Conservation (phyloP, 305 asterid species). For the Fraxinus ornus region DNA sequence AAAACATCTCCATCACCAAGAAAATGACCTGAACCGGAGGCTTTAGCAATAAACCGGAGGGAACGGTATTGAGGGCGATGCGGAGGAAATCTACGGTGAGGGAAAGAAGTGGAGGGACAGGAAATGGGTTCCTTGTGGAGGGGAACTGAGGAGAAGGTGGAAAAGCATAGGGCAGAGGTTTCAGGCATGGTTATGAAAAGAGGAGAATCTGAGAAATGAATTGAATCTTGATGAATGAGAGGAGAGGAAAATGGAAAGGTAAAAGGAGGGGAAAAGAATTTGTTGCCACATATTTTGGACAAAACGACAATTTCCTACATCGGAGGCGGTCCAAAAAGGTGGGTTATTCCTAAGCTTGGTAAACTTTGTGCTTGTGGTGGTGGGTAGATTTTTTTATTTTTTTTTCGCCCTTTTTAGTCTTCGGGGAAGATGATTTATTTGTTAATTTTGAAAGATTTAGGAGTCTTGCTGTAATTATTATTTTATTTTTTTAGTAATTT, state of each 20-base stretch:
- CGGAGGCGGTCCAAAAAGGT: slow-evolving; percentile 25
- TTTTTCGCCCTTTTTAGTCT: not conserved
- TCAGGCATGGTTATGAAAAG: slow-evolving; percentile 44
- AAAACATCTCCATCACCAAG: slow-evolving; percentile 39
- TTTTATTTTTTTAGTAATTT: too few species aligned
- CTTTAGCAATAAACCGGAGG: slow-evolving; percentile 25
- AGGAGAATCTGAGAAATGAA: slow-evolving; percentile 13
- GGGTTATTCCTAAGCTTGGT: not conserved
- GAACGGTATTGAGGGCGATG: slow-evolving; percentile 30
- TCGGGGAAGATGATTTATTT: not conserved
- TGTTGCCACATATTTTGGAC: too few species aligned
- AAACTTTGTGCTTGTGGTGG: not conserved
- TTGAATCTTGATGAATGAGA: not conserved
- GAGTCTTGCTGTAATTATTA: too few species aligned
- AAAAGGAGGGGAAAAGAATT: too few species aligned
- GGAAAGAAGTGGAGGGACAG: not conserved
- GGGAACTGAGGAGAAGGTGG: slow-evolving; percentile 37
- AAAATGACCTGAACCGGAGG: slow-evolving; percentile 40
- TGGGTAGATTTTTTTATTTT: not conserved
- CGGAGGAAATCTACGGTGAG: slow-evolving; percentile 30
- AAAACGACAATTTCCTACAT: slow-evolving; percentile 18
- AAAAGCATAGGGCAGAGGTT: slow-evolving; percentile 42
- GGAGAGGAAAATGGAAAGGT: too few species aligned
- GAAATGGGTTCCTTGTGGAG: slow-evolving; percentile 32
- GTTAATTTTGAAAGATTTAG: too few species aligned